Base-by-base conservation (phyloP, 306 rosid genomes). In the Lupinus albus region DNA sequence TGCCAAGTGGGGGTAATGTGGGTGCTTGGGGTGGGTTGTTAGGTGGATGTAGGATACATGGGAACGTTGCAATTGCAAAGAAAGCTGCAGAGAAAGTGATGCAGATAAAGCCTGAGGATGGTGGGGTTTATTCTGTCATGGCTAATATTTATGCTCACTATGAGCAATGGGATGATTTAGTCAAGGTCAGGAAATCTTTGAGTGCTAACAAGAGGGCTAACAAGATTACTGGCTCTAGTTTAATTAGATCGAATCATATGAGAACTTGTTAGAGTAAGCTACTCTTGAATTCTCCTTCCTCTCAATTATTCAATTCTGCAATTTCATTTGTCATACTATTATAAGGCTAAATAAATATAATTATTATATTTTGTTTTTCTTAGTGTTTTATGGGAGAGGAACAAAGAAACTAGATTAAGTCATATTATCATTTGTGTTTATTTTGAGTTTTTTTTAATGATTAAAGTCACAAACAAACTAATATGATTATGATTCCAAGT, bases 11-110 rank as follows among this genome's bases (percentile, higher is more conserved):
- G 1, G 92, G 92, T 1, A 95, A 86, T 78, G 85, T 91, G 59
- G 78, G 61, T 65, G 95, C 86, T 61, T 91, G 95, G 97, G 95
- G 90, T 20, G 92, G 87, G 55, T 80, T 91, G 81, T 79, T 91
- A 0, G 92, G 88, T 53, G 95, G 95, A 1, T 88, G 97, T 69
- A 77, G 85, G 80, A 83, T 83, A 33, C 92, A 91, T 53, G 95
- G 97, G 46, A 78, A 91, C 44, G 80, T 88, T 54, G 88, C 77
- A 58, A 72, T 69, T 48, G 95, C 92, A 1, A 80, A 77, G 84
- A 71, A 81, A 78, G 95, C 95, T 50, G 92, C 95, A 1, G 76
- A 76, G 72, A 82, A 80, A 18, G 84, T 84, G 50, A 83, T 84
- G 88, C 57, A 86, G 84, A 73, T 88, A 66, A 85, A 83, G 50